Evolutionary conservation across 2,329 filamentous ascomycete species (phyloP).

Genomic region (Apiospora rasikravindrae): DNA sequence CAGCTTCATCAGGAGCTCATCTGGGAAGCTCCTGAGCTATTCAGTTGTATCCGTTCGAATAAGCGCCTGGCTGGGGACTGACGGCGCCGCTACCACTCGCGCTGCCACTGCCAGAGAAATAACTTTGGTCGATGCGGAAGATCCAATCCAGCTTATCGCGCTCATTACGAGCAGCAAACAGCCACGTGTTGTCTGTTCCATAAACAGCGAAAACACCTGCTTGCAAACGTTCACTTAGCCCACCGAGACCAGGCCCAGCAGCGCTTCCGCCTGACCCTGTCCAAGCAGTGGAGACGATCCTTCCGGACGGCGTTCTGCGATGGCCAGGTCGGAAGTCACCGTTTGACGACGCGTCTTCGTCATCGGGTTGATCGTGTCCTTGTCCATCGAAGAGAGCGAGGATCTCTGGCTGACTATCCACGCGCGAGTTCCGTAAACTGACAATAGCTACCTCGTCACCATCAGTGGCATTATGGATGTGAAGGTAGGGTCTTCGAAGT

Average conservation of each 20-base stretch:
- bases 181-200: slow-evolving; percentile 90
- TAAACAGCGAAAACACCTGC: slow-evolving; percentile 92
- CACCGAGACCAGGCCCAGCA: slow-evolving; percentile 52
- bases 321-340: slow-evolving; percentile 52
- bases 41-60: slow-evolving; percentile 25
- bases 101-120: slow-evolving; percentile 55
- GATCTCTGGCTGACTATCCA: slow-evolving; percentile 91
- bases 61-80: slow-evolving; percentile 41
- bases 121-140: slow-evolving; percentile 87
- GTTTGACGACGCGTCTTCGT: slow-evolving; percentile 28
- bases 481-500: slow-evolving; percentile 86
- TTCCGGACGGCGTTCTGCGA: slow-evolving; percentile 55
- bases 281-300: slow-evolving; percentile 62
- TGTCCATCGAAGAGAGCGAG: slow-evolving; percentile 67
- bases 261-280: slow-evolving; percentile 49
- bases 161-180: slow-evolving; percentile 89
- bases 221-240: slow-evolving; percentile 63
- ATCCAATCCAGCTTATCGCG: slow-evolving; percentile 98
- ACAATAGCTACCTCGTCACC: slow-evolving; percentile 91
- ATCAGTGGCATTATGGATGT: slow-evolving; percentile 83
- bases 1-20: background rate
- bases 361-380: slow-evolving; percentile 28
- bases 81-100: slow-evolving; percentile 44
- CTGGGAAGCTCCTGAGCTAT: background rate
- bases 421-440: slow-evolving; percentile 85